Percentiles rank a stretch among this genome's conserved stretches.
Conservation (phyloP, 2,329 filamentous ascomycete genomes). For the Madurella fahalii region DNA sequence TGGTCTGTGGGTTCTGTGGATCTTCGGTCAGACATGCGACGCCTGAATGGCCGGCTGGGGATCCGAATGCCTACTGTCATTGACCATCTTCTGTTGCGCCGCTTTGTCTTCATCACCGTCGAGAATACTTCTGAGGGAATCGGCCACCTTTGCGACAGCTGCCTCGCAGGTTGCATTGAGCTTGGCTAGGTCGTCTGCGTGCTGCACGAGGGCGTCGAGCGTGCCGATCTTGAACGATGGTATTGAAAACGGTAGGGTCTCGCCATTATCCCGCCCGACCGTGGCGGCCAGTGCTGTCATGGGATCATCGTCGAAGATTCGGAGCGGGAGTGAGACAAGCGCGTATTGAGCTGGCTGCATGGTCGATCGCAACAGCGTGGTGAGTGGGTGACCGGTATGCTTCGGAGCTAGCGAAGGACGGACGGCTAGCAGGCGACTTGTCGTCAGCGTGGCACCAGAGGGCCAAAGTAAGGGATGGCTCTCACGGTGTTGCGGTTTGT, state of each 20-base stretch:
- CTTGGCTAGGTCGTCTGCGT: conserved; percentile 92
- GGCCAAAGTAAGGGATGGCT: background rate
- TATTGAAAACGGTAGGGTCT: conserved; percentile 71
- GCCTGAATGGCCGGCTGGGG: background rate
- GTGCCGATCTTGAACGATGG: conserved; percentile 98
- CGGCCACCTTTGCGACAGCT: conserved; percentile 82
- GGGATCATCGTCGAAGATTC: conserved; percentile 82
- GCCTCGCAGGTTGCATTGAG: conserved; percentile 74
- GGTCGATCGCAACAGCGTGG: conserved; percentile 17
- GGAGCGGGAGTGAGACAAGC: conserved; percentile 83
- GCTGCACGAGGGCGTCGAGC: conserved; percentile 88
- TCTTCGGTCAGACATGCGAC: conserved; percentile 9
- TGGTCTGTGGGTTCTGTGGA: conserved; percentile 84
- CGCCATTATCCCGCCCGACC: conserved; percentile 69
- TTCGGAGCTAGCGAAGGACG: background rate
- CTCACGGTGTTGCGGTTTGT: too few species aligned
- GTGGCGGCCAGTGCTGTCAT: conserved; percentile 70
- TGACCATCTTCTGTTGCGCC: conserved; percentile 84
- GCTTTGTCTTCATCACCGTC: conserved; percentile 81
- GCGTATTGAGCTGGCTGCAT: conserved; percentile 65
- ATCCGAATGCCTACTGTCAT: conserved; percentile 66
- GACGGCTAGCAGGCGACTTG: too few species aligned
- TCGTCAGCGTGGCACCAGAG: too few species aligned
- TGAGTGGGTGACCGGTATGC: conserved; percentile 1
- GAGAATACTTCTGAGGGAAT: conserved; percentile 77